A percentile compares a stretch with the other conserved stretches of the same genome.
Conservation (phyloP, 1,139 yeast species). For the Blastobotrys elegans region DNA sequence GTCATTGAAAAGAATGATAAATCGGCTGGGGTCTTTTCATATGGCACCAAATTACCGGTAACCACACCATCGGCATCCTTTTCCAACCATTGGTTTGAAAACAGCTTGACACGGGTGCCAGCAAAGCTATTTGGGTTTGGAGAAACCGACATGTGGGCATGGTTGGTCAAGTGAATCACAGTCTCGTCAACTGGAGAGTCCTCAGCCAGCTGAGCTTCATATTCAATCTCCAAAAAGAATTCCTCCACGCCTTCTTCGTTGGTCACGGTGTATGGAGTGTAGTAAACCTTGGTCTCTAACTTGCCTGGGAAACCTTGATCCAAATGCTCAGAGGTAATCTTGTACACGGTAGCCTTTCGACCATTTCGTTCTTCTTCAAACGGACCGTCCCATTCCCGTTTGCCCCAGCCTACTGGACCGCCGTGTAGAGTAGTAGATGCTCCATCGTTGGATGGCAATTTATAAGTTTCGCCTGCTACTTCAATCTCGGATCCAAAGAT, state of each 20-base stretch:
- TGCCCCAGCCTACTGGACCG: constrained; percentile 51
- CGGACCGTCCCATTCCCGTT: constrained; percentile 33
- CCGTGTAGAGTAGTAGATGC: constrained; percentile 44
- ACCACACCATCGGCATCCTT: constrained; percentile 42
- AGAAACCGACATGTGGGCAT: constrained; percentile 51
- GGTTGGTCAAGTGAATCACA: constrained; percentile 57
- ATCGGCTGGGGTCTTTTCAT: constrained; percentile 29
- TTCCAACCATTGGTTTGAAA: constrained; percentile 34
- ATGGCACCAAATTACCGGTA: constrained; percentile 43
- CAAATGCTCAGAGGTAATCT: constrained; percentile 42
- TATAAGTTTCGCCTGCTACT: constrained; percentile 40
- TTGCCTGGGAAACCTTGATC: constrained; percentile 54
- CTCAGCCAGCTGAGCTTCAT: constrained; percentile 42
- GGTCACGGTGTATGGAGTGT: constrained; percentile 33
- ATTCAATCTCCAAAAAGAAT: constrained; percentile 41
- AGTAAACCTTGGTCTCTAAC: constrained; percentile 42
- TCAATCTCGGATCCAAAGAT: constrained; percentile 44
- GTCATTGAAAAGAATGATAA: constrained; percentile 30
- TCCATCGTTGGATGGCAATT: constrained; percentile 43
- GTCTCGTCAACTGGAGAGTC: constrained; percentile 44
- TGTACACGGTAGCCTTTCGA: constrained; percentile 30
- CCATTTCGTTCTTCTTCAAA: constrained; percentile 47
- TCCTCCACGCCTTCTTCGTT: constrained; percentile 23
- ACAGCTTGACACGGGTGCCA: constrained; percentile 32
- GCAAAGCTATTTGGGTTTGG: constrained; percentile 30